Base-by-base conservation (phyloP, 345 rosid species). In the Hirschfeldia incana region DNA sequence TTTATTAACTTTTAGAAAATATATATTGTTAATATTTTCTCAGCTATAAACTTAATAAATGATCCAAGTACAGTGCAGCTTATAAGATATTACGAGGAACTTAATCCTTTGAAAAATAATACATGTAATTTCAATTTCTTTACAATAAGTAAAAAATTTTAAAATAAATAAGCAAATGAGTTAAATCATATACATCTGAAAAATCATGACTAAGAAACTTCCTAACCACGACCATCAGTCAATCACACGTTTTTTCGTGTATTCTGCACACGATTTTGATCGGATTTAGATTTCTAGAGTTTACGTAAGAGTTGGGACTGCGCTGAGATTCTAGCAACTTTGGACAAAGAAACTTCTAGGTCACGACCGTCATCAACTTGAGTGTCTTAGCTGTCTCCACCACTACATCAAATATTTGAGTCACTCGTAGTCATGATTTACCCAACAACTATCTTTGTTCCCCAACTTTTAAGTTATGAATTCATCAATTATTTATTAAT, bases 321-420 rank as follows among this genome's bases (percentile, higher is more conserved):
- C 57, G 57, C 57, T 51, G 57, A 51, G 57, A 1, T n/a, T 51
- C 57, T 51, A 51, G 57, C 17, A n/a, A 51, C 16, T 53, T 42
- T 53, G 60, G 3, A 16, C 15, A 4, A 60, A 5, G 81, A 78
- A 71, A 68, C 67, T 65, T 72, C 76, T 37, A 1, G 76, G 39
- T 61, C 70, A 72, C 61, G 81, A 66, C 68, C 55, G 5, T 4
- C 68, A 59, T 60, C 82, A 66, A 72, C 32, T 78, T 67, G 69
- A 73, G 15, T 60, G 69, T 21, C 69, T 42, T 78, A 78, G 81
- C 81, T 78, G 77, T 78, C 77, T 72, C 77, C 29, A 53, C 34
- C 29, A 26, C 27, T 15, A 42, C 67, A 21, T 59, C 4, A 66
- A 72, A 65, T 44, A 70, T 59, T 65, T 64, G 67, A 71, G 67